These are phyloP conservation scores for Sporothrix schenckii DNA, from an alignment of 2,329 filamentous ascomycete genomes.

Conservation along the genomic window DNA sequence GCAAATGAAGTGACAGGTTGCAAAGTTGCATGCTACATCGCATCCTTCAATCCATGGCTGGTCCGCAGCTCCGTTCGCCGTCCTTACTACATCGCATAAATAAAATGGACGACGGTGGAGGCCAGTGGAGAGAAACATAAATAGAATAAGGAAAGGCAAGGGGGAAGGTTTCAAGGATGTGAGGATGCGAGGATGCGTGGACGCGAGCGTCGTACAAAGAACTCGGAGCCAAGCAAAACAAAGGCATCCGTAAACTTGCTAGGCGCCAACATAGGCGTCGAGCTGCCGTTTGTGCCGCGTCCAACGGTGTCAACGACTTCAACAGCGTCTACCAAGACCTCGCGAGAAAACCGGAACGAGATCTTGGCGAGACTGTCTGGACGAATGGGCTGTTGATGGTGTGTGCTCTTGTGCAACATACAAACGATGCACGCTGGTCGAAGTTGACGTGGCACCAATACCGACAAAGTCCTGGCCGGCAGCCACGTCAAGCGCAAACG, in stretches of 20 bases:
- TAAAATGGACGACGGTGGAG: not conserved
- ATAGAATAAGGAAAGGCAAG: not conserved
- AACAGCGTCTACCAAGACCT: not conserved
- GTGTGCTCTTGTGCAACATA: not conserved
- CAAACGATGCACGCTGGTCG: too few relatives aligned
- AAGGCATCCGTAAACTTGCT: not conserved
- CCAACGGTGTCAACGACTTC: not conserved
- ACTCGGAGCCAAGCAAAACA: not conserved
- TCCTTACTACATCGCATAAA: too few relatives aligned
- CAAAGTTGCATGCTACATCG: too few relatives aligned
- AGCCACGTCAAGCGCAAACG: too few relatives aligned
- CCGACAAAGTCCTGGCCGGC: too few relatives aligned
- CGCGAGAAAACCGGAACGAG: not conserved
- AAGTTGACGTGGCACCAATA: not conserved
- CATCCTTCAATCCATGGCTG: not conserved
- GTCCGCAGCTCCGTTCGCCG: not conserved
- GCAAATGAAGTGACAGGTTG: not conserved
- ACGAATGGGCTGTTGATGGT: not conserved
- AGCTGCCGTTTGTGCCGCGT: not conserved
- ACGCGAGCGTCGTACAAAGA: constrained; percentile 4
- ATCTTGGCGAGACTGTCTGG: not conserved
- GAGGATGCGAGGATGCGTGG: too few relatives aligned
- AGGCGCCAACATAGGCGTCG: not conserved
- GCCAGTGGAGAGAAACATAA: not conserved
- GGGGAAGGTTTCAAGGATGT: not conserved